Base-by-base conservation (phyloP, 768 basidiomycete species). In the Exsudoporus frostii region DNA sequence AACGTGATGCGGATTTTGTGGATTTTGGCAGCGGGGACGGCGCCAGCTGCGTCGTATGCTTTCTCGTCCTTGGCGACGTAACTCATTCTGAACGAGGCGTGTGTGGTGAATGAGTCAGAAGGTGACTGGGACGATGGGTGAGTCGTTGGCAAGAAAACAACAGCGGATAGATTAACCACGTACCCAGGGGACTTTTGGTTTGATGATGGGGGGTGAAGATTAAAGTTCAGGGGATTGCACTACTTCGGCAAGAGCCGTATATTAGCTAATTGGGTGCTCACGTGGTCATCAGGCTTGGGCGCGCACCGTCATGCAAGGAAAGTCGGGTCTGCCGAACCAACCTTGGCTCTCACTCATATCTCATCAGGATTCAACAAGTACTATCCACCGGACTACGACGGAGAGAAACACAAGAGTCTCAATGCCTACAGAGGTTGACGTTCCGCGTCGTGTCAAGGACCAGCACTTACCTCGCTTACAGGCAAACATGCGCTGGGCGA, bases 1-100 rank as follows among this genome's bases (percentile, higher is more conserved):
- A 99, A 81, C 60, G 97, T 98, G 80, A 99, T 99, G 60, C 97
- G 81, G 74, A 98, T 98, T 84, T 98, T 98, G 85, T 98, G 96
- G 73, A 92, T 84, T 76, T 98, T 95, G 71, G 91, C 88, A 60
- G 83, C 78, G 67, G 90, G 87, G 57, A 93, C 84, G 59, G 88
- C 88, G 66, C 92, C 92, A 44, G 90, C 87, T 56, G 92, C 93
- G 63, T 98, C 97, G 80, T 93, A 94, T 73, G 97, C 94, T 75
- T 98, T 94, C 75, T 94, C 92, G 74, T 88, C 90, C 85, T 93
- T 93, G 81, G 92, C 90, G 91, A 92, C 92, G 89, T 95, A 92
- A 90, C 90, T 92, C 92, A 92, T 92, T 76, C 71, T 88, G 61
- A 54, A 66, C 20, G 37, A 51, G 49, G 50, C 42, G 32, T 25